Conservation (phyloP, 2,329 filamentous ascomycete genomes). For the Graphiopsis chlorocephala region DNA sequence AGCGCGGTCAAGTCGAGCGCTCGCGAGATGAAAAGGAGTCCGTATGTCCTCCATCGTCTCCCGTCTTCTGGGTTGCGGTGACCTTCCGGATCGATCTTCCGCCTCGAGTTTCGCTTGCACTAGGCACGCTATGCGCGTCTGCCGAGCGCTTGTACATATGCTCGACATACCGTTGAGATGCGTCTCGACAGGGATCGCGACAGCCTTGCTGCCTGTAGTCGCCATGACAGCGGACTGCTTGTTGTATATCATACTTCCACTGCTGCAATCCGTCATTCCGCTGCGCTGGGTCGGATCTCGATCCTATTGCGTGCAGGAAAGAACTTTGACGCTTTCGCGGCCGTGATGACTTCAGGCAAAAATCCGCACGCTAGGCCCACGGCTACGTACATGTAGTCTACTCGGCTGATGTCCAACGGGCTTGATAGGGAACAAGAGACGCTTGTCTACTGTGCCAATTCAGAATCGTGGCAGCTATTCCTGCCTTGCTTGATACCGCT, state of each 20-base stretch:
- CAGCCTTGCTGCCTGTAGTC: background rate
- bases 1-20: background rate
- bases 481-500: background rate
- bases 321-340: background rate
- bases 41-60: background rate
- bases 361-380: background rate
- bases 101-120: background rate
- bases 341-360: conserved; percentile 8
- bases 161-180: conserved; percentile 2
- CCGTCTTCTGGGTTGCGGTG: background rate
- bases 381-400: background rate
- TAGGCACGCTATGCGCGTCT: conserved; percentile 3
- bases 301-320: background rate
- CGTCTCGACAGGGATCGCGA: background rate
- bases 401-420: background rate
- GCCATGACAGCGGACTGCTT: background rate
- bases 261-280: background rate
- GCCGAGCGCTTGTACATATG: background rate
- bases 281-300: background rate
- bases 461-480: background rate
- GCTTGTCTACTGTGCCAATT: background rate
- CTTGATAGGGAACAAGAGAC: background rate
- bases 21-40: conserved; percentile 1
- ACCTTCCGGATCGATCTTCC: conserved; percentile 5
- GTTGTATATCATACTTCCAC: background rate